A percentile compares a stretch with the other conserved stretches of the same genome.
Conservation (phyloP, 164 flowering plant species). For the Aristolochia fimbriata region DNA sequence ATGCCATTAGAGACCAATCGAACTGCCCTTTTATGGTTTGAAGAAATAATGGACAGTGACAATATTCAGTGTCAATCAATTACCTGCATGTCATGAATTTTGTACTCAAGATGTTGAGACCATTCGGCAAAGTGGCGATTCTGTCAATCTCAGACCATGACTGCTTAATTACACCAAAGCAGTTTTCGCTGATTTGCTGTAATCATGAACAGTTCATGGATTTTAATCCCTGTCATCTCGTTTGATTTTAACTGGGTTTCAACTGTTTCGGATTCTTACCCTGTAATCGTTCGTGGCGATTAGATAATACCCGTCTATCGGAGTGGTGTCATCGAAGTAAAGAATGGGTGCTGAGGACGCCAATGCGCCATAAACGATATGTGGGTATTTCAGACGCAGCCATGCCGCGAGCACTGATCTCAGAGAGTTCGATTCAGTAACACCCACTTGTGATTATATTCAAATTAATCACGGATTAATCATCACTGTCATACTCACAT, state of each 20-base stretch:
- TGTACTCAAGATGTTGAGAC: conserved; percentile 32
- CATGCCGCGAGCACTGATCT: conserved; percentile 62
- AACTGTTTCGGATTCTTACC: conserved; percentile 14
- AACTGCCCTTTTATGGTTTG: not conserved
- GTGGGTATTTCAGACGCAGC: conserved; percentile 64
- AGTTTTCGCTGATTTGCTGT: conserved; percentile 40
- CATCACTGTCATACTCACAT: conserved; percentile 26
- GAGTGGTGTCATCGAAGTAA: conserved; percentile 44
- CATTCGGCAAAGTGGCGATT: conserved; percentile 32
- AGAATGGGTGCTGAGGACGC: conserved; percentile 73
- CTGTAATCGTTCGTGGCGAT: conserved; percentile 34
- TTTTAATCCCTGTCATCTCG: not conserved
- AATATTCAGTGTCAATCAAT: not conserved
- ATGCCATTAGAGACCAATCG: not conserved
- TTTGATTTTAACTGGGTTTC: not conserved
- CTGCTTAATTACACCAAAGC: conserved; percentile 30
- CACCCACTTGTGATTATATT: not conserved
- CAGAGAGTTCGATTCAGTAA: not conserved
- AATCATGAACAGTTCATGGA: not conserved
- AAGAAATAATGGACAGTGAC: no score
- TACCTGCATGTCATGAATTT: conserved; percentile 58
- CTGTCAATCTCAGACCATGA: conserved; percentile 47
- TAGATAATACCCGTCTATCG: conserved; percentile 27
- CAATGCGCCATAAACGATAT: conserved; percentile 46
- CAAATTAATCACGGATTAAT: not conserved